Percentiles rank a stretch among this genome's conserved stretches.
phyloP scores from a whole-genome alignment of 805 yeast genomes.

The Deakozyma indianensis region DNA sequence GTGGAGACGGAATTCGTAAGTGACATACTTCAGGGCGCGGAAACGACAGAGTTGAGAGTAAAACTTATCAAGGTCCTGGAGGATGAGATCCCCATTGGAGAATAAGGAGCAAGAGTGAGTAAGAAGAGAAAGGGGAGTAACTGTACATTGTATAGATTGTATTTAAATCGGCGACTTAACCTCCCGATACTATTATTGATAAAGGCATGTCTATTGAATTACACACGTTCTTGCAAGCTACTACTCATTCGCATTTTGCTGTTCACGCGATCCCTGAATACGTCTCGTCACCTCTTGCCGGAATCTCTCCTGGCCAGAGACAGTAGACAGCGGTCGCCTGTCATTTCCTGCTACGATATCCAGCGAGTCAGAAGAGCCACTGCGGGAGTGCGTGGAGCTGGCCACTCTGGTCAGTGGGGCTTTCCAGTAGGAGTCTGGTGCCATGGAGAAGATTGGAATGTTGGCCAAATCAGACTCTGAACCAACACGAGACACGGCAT shows the following conservation, averaged over 20 bases:
- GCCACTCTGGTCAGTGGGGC: neutral
- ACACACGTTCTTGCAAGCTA: too few relatives aligned
- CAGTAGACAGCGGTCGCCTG: neutral
- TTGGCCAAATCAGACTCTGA: conserved; percentile 49
- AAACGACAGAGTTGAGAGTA: conserved; percentile 63
- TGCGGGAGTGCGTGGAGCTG: neutral
- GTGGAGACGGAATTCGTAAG: conserved; percentile 69
- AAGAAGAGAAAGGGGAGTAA: too few relatives aligned
- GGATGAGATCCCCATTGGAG: conserved; percentile 97
- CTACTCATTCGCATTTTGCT: too few relatives aligned
- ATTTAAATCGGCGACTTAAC: too few relatives aligned
- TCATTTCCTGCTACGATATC: neutral
- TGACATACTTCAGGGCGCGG: conserved; percentile 75
- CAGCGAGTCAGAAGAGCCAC: neutral
- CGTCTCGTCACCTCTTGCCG: neutral
- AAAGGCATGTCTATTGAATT: too few relatives aligned
- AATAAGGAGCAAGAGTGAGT: conserved; percentile 35
- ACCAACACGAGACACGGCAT: conserved; percentile 47
- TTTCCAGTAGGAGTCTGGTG: neutral
- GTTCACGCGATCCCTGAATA: neutral
- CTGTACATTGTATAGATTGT: too few relatives aligned
- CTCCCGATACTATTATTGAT: too few relatives aligned
- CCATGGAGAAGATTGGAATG: conserved; percentile 39
- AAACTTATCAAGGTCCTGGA: conserved; percentile 57
- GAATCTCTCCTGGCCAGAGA: neutral